Percentiles rank a stretch among this genome's conserved stretches.
Conservation (phyloP, 164 flowering plant genomes). For the Kalanchoe fedtschenkoi region DNA sequence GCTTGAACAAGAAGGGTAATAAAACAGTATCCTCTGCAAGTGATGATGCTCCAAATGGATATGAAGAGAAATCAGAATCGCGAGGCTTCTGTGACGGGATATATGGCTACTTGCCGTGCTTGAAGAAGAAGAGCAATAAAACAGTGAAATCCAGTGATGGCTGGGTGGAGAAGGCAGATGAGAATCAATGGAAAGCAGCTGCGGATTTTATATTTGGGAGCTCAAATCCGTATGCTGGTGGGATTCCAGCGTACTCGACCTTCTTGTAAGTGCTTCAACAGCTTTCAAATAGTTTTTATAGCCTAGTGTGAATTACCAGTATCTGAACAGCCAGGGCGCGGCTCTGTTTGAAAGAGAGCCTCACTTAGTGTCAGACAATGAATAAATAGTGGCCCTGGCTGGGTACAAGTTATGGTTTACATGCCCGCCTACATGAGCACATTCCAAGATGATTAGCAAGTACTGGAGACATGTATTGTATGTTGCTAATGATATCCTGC, state of each 20-base stretch:
- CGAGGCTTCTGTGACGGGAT: slow-evolving; percentile 40
- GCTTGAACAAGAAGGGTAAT: too few species aligned
- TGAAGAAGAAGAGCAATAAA: slow-evolving; percentile 13
- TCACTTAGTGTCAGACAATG: neutral
- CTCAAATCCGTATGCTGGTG: slow-evolving; percentile 25
- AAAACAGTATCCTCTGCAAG: too few species aligned
- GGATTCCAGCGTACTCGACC: neutral
- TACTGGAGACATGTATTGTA: slow-evolving; percentile 4
- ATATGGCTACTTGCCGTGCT: slow-evolving; percentile 55
- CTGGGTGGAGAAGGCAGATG: slow-evolving; percentile 11
- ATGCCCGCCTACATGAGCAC: neutral
- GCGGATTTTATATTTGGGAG: slow-evolving; percentile 62
- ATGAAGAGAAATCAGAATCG: slow-evolving; percentile 22
- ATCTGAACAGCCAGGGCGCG: neutral
- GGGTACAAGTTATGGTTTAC: too few species aligned
- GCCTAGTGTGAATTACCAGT: neutral
- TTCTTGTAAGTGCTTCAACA: neutral
- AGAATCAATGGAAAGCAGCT: slow-evolving; percentile 27
- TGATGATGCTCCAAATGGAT: slow-evolving; percentile 24
- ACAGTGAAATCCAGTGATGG: neutral
- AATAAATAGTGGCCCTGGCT: neutral
- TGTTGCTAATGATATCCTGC: slow-evolving; percentile 18
- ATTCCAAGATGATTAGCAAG: neutral
- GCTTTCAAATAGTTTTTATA: neutral
- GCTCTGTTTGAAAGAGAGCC: neutral